Percentiles rank a stretch among this genome's conserved stretches.
phyloP scores from a whole-genome alignment of 2,329 filamentous ascomycete species.

The Gaeumannomyces tritici region DNA sequence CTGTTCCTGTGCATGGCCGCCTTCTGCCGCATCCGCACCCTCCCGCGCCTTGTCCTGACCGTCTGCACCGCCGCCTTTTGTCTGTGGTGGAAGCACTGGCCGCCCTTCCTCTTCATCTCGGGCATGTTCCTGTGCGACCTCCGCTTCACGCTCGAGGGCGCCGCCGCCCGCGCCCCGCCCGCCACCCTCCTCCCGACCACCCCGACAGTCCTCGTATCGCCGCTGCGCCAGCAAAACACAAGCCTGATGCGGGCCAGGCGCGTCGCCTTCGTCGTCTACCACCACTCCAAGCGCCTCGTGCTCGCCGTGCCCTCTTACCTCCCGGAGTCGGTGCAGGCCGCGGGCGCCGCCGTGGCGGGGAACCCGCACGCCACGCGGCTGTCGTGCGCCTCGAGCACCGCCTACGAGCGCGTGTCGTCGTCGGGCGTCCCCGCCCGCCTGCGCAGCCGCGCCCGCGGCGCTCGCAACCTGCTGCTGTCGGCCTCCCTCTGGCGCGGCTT shows the following conservation, averaged over 20 bases:
- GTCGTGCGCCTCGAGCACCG: background rate
- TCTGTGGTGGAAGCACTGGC: slow-evolving; percentile 17
- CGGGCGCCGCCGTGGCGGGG: too few relatives aligned
- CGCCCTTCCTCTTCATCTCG: slow-evolving; percentile 17
- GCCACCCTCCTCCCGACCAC: background rate
- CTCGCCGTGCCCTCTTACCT: slow-evolving; percentile 4
- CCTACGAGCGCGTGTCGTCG: background rate
- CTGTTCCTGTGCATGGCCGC: slow-evolving; percentile 22
- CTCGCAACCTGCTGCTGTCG: background rate
- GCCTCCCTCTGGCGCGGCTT: background rate
- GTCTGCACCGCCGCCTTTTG: slow-evolving; percentile 3
- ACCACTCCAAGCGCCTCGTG: slow-evolving; percentile 4
- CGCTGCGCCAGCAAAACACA: too few relatives aligned
- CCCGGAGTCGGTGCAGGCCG: too few relatives aligned
- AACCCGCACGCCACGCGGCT: background rate
- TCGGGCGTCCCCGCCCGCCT: background rate
- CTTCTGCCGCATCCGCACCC: slow-evolving; percentile 13
- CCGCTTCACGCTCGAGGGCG: slow-evolving; percentile 13
- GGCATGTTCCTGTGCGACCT: slow-evolving; percentile 22
- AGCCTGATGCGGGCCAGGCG: too few relatives aligned
- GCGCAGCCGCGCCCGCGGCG: background rate
- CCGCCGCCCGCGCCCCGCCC: too few relatives aligned
- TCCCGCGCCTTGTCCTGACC: slow-evolving; percentile 8
- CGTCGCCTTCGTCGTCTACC: background rate
- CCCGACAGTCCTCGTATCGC: too few relatives aligned